Evolutionary conservation across 2,329 filamentous ascomycete species (phyloP).

Genomic region (Sphaerulina populicola): DNA sequence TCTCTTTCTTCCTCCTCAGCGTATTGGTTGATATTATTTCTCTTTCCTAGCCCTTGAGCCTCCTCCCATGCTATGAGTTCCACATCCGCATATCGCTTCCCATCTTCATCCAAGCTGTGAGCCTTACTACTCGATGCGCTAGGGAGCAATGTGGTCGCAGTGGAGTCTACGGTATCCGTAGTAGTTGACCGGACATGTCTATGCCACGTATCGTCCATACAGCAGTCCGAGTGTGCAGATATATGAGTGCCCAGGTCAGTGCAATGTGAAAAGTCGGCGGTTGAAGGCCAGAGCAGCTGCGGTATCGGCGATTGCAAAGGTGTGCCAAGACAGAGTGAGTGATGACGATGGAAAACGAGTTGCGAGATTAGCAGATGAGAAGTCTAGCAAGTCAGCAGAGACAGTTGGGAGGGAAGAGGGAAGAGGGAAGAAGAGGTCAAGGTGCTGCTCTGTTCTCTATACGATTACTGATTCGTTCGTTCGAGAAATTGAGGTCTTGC

Average conservation of each 20-base stretch:
- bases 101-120: slow-evolving; percentile 17
- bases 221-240: background rate
- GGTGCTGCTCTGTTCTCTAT: background rate
- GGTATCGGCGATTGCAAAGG: slow-evolving; percentile 10
- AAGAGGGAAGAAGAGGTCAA: background rate
- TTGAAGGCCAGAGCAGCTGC: background rate
- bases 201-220: slow-evolving; percentile 12
- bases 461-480: slow-evolving; percentile 4
- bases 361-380: background rate
- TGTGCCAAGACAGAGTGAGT: slow-evolving; percentile 1
- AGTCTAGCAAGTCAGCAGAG: background rate
- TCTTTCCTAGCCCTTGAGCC: slow-evolving; percentile 8
- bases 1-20: slow-evolving; percentile 7
- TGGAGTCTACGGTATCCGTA: slow-evolving; percentile 22
- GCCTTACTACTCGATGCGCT: slow-evolving; percentile 13
- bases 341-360: background rate
- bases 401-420: background rate
- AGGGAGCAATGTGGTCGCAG: slow-evolving; percentile 24
- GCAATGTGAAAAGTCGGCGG: slow-evolving; percentile 2
- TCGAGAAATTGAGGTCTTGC: background rate
- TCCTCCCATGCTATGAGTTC: slow-evolving; percentile 17
- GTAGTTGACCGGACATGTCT: slow-evolving; percentile 5
- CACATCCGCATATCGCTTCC: slow-evolving; percentile 19
- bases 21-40: slow-evolving; percentile 10
- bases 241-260: background rate